These are phyloP conservation scores for Dovyalis caffra DNA, from an alignment of 345 rosid genomes.

Conservation along the genomic window DNA sequence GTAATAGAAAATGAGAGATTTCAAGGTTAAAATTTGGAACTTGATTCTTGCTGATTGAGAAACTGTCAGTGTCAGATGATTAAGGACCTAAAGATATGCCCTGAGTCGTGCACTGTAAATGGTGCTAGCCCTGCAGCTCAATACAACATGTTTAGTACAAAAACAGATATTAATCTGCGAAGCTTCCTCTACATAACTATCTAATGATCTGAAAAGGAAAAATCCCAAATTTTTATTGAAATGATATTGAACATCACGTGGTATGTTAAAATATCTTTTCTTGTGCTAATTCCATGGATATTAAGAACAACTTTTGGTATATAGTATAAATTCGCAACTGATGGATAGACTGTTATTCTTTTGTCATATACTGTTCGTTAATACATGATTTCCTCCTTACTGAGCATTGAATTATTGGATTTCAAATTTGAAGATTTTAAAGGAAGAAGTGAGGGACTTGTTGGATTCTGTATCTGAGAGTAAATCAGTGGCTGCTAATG, in stretches of 20 bases:
- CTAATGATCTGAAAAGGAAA: not conserved
- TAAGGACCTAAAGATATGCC: too few relatives aligned
- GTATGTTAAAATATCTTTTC: not conserved
- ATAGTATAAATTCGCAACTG: not conserved
- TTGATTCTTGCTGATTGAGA: too few relatives aligned
- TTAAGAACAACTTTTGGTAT: not conserved
- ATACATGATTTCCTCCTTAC: too few relatives aligned
- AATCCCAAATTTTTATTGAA: not conserved
- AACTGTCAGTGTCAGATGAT: too few relatives aligned
- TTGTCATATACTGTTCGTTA: not conserved
- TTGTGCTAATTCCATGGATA: not conserved
- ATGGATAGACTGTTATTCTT: not conserved
- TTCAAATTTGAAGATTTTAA: constrained; percentile 64
- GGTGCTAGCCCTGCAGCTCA: not conserved
- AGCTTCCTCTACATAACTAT: not conserved
- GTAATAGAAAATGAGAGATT: too few relatives aligned
- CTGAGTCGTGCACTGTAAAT: too few relatives aligned
- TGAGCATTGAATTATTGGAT: constrained; percentile 1
- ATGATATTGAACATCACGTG: not conserved
- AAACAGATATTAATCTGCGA: not conserved
- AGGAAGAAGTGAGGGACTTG: constrained; percentile 95
- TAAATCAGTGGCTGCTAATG: constrained; percentile 53
- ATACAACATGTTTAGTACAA: not conserved
- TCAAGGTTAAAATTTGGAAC: not conserved
- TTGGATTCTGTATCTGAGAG: constrained; percentile 53